phyloP scores from a whole-genome alignment of 805 yeast species.

The Nakazawaea sp. region DNA sequence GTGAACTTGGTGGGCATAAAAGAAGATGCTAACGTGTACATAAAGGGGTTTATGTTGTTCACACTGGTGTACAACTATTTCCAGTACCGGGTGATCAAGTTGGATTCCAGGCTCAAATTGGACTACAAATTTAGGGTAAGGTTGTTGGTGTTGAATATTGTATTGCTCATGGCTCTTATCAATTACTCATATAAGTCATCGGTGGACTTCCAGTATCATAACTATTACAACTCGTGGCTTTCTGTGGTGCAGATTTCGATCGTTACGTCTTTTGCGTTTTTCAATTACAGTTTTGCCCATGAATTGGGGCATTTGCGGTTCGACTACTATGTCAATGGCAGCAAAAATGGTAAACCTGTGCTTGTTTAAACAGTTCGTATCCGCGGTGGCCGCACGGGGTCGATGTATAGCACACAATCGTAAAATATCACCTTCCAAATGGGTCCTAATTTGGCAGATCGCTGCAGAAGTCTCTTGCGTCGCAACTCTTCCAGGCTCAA shows the following conservation, averaged over 20 bases:
- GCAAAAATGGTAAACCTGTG: no score
- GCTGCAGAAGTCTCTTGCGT: slow-evolving; percentile 18
- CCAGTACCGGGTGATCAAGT: slow-evolving; percentile 1
- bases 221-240: slow-evolving; percentile 8
- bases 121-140: background rate
- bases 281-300: background rate
- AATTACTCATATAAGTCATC: slow-evolving; percentile 2
- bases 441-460: slow-evolving; percentile 27
- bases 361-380: slow-evolving; percentile 12
- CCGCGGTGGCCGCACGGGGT: slow-evolving; percentile 27
- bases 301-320: background rate
- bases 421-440: slow-evolving; percentile 27
- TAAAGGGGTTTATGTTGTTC: slow-evolving; percentile 4
- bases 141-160: background rate
- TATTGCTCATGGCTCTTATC: background rate
- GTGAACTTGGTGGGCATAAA: slow-evolving; percentile 1
- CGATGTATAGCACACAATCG: slow-evolving; percentile 32
- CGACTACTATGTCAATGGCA: no score
- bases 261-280: background rate
- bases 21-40: slow-evolving; percentile 4
- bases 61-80: background rate
- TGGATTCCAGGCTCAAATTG: background rate
- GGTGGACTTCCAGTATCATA: slow-evolving; percentile 4
- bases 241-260: background rate
- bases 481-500: slow-evolving; percentile 20